Base-by-base conservation (phyloP, 331 rosid species). In the Spiraea crenata region DNA sequence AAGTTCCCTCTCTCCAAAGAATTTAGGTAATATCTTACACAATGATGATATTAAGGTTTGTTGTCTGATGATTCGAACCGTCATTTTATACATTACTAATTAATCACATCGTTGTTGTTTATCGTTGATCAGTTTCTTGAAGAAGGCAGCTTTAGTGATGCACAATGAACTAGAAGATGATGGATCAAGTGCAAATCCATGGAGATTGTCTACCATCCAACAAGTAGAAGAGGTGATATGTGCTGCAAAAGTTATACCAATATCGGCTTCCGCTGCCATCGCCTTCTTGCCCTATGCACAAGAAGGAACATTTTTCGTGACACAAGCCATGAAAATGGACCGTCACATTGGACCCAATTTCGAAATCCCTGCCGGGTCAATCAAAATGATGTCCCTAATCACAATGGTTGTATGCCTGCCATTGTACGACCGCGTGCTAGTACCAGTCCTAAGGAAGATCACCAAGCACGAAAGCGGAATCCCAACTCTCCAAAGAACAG, bases 281-380 rank as follows among this genome's bases (percentile, higher is more conserved):
- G 19, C 72, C 57, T 47, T 85, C n/a, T 25, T 47, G 6, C 16
- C 67, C 35, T 9, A n/a, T 11, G 62, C 57, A 38, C 72, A 78
- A 40, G 62, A 73, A 57, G 58, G 63, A 58, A 78, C 75, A 10
- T 46, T 78, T 45, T 47, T 63, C 16, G 58, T 73, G 47, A 73
- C 82, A 5, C 82, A 78, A 45, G 82, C 82, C 39, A 45, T 73
- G 10, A 88, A 79, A 71, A 88, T 88, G 93, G 87, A 88, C 12
- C 77, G 84, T 16, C 77, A 34, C 34, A 9, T 78, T 9, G 82
- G 82, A n/a, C 63, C 46, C 35, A 67, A 45, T 7, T 62, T 78
- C 34, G 38, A 7, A 56, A 19, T 78, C 55, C 82, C 79, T n/a
- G 79, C 78, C 15, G 83, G 81, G 19, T 74, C 88, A 9, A 6